Evolutionary conservation across 495 filamentous ascomycete genomes (phyloP).

Genomic region (Massariosphaeria phaeospora): DNA sequence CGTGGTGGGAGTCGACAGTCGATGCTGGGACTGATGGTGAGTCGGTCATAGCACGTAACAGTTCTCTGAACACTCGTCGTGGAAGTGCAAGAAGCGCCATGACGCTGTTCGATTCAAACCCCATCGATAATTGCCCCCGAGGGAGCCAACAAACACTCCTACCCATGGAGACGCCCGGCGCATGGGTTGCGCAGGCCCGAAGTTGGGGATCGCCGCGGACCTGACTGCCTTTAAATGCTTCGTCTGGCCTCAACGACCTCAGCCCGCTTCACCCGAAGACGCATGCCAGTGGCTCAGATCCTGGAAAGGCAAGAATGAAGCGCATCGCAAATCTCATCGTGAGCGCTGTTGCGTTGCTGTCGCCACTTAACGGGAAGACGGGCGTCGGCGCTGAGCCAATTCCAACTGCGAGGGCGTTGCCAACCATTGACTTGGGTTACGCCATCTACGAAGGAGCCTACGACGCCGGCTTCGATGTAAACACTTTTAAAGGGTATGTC

Average conservation of each 20-base stretch:
- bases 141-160: too few relatives aligned
- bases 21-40: too few relatives aligned
- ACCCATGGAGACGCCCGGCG: too few relatives aligned
- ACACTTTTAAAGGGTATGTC: slow-evolving; percentile 27
- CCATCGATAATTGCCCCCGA: too few relatives aligned
- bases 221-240: not conserved
- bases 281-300: not conserved
- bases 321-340: not conserved
- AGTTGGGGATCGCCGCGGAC: too few relatives aligned
- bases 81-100: too few relatives aligned
- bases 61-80: too few relatives aligned
- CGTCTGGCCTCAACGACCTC: not conserved
- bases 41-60: too few relatives aligned
- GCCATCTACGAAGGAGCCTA: slow-evolving; percentile 20
- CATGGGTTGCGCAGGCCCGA: too few relatives aligned
- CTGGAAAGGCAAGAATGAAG: not conserved
- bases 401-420: slow-evolving; percentile 6
- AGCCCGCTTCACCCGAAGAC: not conserved
- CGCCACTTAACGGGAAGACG: not conserved
- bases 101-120: too few relatives aligned
- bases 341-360: slow-evolving; percentile 16
- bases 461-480: slow-evolving; percentile 1
- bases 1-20: too few relatives aligned
- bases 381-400: slow-evolving; percentile 9
- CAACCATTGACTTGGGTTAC: slow-evolving; percentile 32